phyloP scores from a whole-genome alignment of 805 yeast genomes.

The Pichia eremophila region DNA sequence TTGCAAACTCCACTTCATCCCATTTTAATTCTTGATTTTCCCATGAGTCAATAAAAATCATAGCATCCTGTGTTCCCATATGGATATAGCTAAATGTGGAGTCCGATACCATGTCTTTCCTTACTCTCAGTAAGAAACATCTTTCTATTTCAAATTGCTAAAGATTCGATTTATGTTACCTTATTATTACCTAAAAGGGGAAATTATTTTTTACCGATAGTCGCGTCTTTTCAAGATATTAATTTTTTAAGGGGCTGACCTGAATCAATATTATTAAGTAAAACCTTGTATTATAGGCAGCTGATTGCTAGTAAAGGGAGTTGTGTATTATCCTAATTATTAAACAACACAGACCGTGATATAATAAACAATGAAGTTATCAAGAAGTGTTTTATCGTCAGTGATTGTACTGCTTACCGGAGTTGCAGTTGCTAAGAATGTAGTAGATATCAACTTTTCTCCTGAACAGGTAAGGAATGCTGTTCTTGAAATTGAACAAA shows the following conservation, averaged over 20 bases:
- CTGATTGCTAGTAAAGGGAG: too few species aligned
- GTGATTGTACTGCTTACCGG: neutral
- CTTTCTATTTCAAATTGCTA: too few species aligned
- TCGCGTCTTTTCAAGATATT: too few species aligned
- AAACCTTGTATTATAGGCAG: too few species aligned
- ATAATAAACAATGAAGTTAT: neutral
- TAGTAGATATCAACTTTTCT: slow-evolving; percentile 1
- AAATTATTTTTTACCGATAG: too few species aligned
- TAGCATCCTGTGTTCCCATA: slow-evolving; percentile 23
- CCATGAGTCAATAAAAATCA: slow-evolving; percentile 27
- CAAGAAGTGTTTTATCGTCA: neutral
- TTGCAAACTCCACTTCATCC: slow-evolving; percentile 25
- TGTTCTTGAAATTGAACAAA: slow-evolving; percentile 5
- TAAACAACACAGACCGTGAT: too few species aligned
- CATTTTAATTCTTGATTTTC: slow-evolving; percentile 21
- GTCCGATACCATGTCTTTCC: slow-evolving; percentile 12
- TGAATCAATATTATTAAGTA: too few species aligned
- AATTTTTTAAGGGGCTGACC: too few species aligned
- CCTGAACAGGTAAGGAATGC: slow-evolving; percentile 2
- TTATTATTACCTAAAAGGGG: too few species aligned
- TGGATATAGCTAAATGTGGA: slow-evolving; percentile 22
- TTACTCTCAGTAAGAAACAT: too few species aligned
- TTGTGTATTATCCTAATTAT: too few species aligned
- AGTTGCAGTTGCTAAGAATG: slow-evolving; percentile 3
- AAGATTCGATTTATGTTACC: too few species aligned